These are phyloP conservation scores for Tetrahymena malaccensis DNA, from an alignment of 73 alveolate species.

Conservation along the genomic window DNA sequence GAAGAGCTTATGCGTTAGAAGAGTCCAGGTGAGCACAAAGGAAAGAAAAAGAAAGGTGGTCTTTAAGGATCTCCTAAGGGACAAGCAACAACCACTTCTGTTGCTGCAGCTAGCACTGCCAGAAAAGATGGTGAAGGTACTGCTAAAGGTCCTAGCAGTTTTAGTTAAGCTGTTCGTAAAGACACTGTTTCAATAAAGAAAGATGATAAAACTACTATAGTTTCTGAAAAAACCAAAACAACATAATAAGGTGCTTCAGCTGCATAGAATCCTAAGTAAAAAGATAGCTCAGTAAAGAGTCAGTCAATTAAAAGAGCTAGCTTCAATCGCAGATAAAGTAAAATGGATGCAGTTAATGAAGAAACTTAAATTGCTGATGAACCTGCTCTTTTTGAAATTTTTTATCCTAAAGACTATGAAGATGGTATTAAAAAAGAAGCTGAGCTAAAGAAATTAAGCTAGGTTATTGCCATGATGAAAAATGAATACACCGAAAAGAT, in stretches of 20 bases:
- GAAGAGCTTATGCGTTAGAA: conserved; percentile 11
- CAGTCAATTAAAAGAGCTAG: not conserved
- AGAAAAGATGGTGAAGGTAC: not conserved
- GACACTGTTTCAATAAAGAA: not conserved
- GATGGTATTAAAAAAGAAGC: conserved; percentile 21
- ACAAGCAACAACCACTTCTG: not conserved
- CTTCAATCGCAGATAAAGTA: not conserved
- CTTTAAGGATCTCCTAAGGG: conserved; percentile 43
- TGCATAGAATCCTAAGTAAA: not conserved
- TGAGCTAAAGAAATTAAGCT: not conserved
- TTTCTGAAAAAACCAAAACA: not conserved
- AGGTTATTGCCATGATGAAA: not conserved
- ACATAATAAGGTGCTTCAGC: not conserved
- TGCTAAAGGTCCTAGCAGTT: not conserved
- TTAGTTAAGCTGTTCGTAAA: not conserved
- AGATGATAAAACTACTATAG: not conserved
- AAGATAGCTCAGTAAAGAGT: conserved; percentile 7
- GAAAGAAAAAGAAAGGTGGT: conserved; percentile 30
- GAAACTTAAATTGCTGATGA: not conserved
- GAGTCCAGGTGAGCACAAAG: conserved; percentile 53
- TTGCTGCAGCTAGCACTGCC: not conserved
- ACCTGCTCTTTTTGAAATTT: conserved; percentile 17
- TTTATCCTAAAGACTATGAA: conserved; percentile 23
- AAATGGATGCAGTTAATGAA: not conserved
- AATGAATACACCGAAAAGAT: conserved; percentile 27